Evolutionary conservation across 1,139 yeast species (phyloP).

Genomic region (Kodamaea plutei): DNA sequence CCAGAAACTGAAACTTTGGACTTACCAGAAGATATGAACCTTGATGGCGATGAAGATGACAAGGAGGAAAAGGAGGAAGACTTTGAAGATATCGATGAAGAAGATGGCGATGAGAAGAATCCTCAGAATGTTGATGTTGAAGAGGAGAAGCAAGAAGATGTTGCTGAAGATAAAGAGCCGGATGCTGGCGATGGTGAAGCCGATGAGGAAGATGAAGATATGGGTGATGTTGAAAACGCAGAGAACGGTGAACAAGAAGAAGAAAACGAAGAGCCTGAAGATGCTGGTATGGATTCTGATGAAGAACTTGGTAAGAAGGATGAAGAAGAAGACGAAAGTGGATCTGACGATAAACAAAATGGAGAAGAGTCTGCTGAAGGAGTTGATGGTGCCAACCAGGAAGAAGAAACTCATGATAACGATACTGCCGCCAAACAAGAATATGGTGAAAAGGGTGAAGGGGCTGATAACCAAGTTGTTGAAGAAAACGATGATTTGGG

Average conservation of each 20-base stretch:
- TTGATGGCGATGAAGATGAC: constrained; percentile 67
- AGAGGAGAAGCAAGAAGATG: constrained; percentile 17
- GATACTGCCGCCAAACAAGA: constrained; percentile 72
- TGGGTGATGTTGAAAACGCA: constrained; percentile 16
- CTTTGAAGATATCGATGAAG: constrained; percentile 28
- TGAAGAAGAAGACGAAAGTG: constrained; percentile 23
- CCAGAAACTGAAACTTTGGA: constrained; percentile 81
- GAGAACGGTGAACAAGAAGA: constrained; percentile 20
- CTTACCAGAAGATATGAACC: constrained; percentile 80
- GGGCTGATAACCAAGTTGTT: constrained; percentile 64
- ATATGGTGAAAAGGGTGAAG: constrained; percentile 69
- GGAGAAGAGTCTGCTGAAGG: constrained; percentile 35
- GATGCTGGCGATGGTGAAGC: constrained; percentile 14
- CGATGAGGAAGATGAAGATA: constrained; percentile 15
- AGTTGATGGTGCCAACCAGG: constrained; percentile 46
- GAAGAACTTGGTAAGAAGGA: constrained; percentile 19
- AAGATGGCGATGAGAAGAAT: constrained; percentile 50
- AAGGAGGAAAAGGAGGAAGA: constrained; percentile 42
- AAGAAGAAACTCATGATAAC: constrained; percentile 47
- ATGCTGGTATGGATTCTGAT: too few relatives aligned
- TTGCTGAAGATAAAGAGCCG: constrained; percentile 19
- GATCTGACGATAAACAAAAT: constrained; percentile 22
- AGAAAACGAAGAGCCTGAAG: constrained; percentile 9
- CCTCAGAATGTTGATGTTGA: constrained; percentile 23
- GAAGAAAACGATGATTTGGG: constrained; percentile 72